A percentile compares a stretch with the other conserved stretches of the same genome.
phyloP scores from a whole-genome alignment of 306 rosid genomes.

The Casuarina equisetifolia region DNA sequence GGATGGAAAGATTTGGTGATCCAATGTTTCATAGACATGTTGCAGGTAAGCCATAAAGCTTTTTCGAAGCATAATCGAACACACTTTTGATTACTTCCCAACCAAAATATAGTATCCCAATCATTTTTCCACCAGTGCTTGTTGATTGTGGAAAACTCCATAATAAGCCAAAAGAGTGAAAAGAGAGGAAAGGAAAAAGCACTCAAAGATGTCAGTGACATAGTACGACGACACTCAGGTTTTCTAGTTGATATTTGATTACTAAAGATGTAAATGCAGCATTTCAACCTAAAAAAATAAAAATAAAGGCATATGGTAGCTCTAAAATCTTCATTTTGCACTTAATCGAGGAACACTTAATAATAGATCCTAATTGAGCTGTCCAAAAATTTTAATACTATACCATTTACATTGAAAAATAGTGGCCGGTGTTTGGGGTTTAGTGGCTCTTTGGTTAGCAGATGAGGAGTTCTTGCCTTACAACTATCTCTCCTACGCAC shows the following conservation, averaged over 20 bases:
- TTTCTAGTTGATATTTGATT: background rate
- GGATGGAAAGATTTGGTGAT: conserved; percentile 81
- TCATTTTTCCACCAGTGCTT: background rate
- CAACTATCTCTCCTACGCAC: conserved; percentile 56
- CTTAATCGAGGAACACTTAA: background rate
- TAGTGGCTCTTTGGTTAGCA: conserved; percentile 70
- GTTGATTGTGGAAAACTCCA: background rate
- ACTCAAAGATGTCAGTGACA: background rate
- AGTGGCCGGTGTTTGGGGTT: conserved; percentile 80
- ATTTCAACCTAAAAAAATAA: background rate
- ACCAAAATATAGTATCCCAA: background rate
- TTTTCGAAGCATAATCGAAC: background rate
- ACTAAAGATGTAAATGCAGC: background rate
- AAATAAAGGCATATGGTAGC: background rate
- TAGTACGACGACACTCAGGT: background rate
- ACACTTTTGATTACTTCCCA: background rate
- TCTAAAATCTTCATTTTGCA: background rate
- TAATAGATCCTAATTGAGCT: conserved; percentile 8
- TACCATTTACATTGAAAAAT: conserved; percentile 19
- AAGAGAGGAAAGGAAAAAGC: background rate
- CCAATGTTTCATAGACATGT: conserved; percentile 73
- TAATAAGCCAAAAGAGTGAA: background rate
- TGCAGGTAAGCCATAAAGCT: conserved; percentile 51
- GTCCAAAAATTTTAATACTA: background rate
- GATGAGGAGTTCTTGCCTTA: conserved; percentile 63